phyloP scores from a whole-genome alignment of 257 asterid genomes.

The Solanum virginianum region DNA sequence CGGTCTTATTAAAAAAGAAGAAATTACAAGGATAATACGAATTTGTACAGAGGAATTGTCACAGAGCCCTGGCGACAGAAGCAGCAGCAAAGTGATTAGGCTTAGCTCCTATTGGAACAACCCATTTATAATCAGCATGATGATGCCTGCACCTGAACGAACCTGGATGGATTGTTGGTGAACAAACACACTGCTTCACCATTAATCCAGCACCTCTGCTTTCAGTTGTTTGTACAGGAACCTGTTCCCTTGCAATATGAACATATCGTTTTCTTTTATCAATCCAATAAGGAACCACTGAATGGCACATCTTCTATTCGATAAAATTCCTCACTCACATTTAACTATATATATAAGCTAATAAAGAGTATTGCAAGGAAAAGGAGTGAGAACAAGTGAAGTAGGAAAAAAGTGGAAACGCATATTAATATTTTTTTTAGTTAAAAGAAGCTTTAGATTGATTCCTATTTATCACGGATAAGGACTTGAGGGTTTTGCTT shows the following conservation, averaged over 20 bases:
- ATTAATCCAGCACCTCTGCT: neutral
- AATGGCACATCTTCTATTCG: conserved; percentile 14
- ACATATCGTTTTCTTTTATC: neutral
- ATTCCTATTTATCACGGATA: neutral
- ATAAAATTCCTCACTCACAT: neutral
- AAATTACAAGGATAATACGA: neutral
- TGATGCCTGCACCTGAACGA: conserved; percentile 23
- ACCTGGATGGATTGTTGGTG: conserved; percentile 29
- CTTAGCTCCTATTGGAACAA: conserved; percentile 1
- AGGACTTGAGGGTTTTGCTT: neutral
- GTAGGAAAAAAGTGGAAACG: neutral
- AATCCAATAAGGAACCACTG: neutral
- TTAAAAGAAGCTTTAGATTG: neutral
- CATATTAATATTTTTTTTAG: neutral
- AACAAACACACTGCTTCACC: conserved; percentile 22
- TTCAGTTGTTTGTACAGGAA: neutral
- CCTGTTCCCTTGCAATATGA: neutral
- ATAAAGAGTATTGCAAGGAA: neutral
- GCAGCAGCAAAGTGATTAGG: neutral
- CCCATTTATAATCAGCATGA: conserved; percentile 22
- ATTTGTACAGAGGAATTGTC: neutral
- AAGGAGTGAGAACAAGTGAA: neutral
- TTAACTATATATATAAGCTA: neutral
- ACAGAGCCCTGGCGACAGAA: neutral
- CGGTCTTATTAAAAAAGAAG: neutral